phyloP scores from a whole-genome alignment of 2,329 filamentous ascomycete genomes.

The Colletotrichum zoysiae region DNA sequence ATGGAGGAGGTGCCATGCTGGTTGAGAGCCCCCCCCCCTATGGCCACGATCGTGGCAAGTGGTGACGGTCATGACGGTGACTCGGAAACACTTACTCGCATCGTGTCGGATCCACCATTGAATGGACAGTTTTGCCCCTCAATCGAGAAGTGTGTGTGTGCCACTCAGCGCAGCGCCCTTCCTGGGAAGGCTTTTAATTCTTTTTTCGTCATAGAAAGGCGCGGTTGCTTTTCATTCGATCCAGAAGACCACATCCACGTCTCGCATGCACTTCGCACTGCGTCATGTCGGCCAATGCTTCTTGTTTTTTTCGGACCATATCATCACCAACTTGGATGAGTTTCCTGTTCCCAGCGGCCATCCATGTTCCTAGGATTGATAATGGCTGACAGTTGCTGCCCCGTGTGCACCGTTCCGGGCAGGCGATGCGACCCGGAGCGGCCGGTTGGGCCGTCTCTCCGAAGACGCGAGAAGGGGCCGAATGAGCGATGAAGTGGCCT shows the following conservation, averaged over 20 bases:
- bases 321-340: not conserved
- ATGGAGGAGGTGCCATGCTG: not conserved
- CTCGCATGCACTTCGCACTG: too few species aligned
- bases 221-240: too few species aligned
- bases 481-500: not conserved
- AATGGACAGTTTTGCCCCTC: not conserved
- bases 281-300: too few species aligned
- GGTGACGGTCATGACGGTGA: not conserved
- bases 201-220: too few species aligned
- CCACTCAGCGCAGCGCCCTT: not conserved
- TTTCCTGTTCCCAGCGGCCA: not conserved
- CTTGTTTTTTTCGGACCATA: not conserved
- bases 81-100: not conserved
- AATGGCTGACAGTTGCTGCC: not conserved
- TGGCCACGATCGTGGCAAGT: not conserved
- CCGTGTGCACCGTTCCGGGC: conserved; percentile 11
- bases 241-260: too few species aligned
- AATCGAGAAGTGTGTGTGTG: not conserved
- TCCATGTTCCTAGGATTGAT: not conserved
- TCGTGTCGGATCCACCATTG: not conserved
- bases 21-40: not conserved
- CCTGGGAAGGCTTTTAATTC: not conserved
- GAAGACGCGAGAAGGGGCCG: conserved; percentile 5
- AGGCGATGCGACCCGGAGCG: conserved; percentile 16
- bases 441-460: conserved; percentile 1